Conservation (phyloP, 2,329 filamentous ascomycete species). For the Didymella segeticola region DNA sequence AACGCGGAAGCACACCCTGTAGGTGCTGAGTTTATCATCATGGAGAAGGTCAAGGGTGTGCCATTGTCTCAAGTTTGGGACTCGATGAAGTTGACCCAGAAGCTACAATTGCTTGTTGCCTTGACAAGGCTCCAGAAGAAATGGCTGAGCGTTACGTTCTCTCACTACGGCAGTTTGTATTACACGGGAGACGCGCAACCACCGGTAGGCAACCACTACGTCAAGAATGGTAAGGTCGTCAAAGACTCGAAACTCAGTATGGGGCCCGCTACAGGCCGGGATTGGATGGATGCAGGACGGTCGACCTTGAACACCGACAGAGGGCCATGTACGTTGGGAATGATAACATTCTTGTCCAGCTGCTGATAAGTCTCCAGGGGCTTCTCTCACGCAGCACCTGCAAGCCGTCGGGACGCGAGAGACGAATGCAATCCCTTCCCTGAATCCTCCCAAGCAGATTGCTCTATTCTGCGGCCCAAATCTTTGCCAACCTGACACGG, state of each 20-base stretch:
- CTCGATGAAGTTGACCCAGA: conserved; percentile 7
- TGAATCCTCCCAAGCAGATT: conserved; percentile 6
- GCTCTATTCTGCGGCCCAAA: conserved; percentile 16
- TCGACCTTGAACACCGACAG: background rate
- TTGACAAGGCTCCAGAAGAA: conserved; percentile 5
- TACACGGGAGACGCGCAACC: conserved; percentile 14
- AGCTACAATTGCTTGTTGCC: conserved; percentile 6
- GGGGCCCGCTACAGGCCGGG: conserved; percentile 5
- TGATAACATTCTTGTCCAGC: background rate
- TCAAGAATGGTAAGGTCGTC: conserved; percentile 1
- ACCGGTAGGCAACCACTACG: conserved; percentile 4
- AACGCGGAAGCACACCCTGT: conserved; percentile 22
- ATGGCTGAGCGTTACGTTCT: conserved; percentile 16
- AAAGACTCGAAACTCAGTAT: conserved; percentile 5
- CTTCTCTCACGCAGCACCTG: conserved; percentile 14
- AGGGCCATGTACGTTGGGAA: background rate
- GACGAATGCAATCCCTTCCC: conserved; percentile 2
- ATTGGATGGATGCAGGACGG: conserved; percentile 10
- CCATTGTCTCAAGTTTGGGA: conserved; percentile 36
- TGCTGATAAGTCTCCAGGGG: conserved; percentile 9
- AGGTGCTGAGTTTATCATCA: conserved; percentile 33
- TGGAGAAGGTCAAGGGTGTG: conserved; percentile 30
- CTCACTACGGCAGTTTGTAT: conserved; percentile 16
- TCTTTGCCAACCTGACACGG: conserved; percentile 11
- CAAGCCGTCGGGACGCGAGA: conserved; percentile 14